Percentiles rank a stretch among this genome's conserved stretches.
Evolutionary conservation across 768 basidiomycete species (phyloP).

Genomic region (Mrakia blollopis): DNA sequence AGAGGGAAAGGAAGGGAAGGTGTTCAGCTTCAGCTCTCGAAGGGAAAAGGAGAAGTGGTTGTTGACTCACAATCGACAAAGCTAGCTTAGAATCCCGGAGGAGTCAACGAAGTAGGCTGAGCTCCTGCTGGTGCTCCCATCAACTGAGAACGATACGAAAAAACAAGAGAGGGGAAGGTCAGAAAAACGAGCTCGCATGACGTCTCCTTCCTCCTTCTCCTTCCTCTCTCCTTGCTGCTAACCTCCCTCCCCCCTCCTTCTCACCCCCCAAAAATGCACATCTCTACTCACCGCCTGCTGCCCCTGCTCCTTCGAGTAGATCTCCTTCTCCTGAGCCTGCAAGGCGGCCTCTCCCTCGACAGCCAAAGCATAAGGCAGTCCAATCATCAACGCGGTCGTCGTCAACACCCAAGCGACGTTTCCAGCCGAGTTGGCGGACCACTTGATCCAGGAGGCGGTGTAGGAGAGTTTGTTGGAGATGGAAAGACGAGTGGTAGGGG

Average conservation of each 20-base stretch:
- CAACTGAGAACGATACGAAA: not conserved
- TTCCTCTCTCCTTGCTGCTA: too few species aligned
- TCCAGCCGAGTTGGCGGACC: slow-evolving; percentile 66
- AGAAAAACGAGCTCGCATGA: slow-evolving; percentile 11
- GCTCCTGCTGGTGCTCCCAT: slow-evolving; percentile 10
- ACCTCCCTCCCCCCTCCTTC: not conserved
- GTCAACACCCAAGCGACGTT: slow-evolving; percentile 92
- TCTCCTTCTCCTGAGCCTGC: slow-evolving; percentile 88
- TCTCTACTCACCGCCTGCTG: slow-evolving; percentile 67
- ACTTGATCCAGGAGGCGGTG: slow-evolving; percentile 62
- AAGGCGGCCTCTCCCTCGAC: slow-evolving; percentile 96
- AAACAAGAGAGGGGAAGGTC: not conserved
- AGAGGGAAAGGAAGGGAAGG: too few species aligned
- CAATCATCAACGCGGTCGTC: slow-evolving; percentile 87
- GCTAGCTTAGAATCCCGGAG: slow-evolving; percentile 6
- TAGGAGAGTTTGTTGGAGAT: slow-evolving; percentile 60
- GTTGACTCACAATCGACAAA: not conserved
- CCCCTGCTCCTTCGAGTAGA: slow-evolving; percentile 87
- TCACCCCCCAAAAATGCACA: not conserved
- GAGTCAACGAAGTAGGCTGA: slow-evolving; percentile 2
- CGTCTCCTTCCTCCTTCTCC: slow-evolving; percentile 3
- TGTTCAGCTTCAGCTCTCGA: too few species aligned
- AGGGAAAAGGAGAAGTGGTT: too few species aligned
- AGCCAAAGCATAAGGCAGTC: slow-evolving; percentile 82
- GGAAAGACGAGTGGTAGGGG: slow-evolving; percentile 77